Conservation (phyloP, 345 rosid species). For the Bretschneidera sinensis region DNA sequence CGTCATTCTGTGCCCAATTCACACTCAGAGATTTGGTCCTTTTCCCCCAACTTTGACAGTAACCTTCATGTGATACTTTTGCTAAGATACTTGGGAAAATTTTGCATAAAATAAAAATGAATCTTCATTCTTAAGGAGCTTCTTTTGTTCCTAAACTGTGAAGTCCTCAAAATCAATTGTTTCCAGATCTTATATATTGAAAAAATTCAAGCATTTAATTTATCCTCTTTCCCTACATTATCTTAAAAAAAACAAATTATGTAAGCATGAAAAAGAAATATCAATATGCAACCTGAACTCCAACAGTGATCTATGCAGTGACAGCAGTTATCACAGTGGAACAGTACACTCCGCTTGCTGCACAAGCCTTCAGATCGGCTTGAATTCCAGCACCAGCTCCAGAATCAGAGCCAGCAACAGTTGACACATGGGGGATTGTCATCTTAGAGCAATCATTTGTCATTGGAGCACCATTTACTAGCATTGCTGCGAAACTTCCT, state of each 20-base stretch:
- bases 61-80: not conserved
- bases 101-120: not conserved
- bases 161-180: no score
- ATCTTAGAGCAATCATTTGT: conserved; percentile 5
- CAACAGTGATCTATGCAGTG: conserved; percentile 87
- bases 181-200: no score
- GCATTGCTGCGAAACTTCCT: conserved; percentile 18
- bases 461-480: conserved; percentile 16
- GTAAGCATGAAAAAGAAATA: conserved; percentile 3
- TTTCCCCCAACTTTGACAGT: conserved; percentile 1
- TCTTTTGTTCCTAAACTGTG: no score
- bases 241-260: no score
- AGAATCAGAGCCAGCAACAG: conserved; percentile 92
- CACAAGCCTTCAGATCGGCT: conserved; percentile 92
- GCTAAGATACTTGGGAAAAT: not conserved
- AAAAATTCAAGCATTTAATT: no score
- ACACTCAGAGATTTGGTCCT: no score
- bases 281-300: conserved; percentile 59
- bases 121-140: not conserved
- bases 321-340: conserved; percentile 86
- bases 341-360: conserved; percentile 86
- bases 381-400: conserved; percentile 97
- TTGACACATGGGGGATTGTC: conserved; percentile 64
- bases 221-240: no score
- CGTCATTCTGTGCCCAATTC: no score